Conservation (phyloP, 2,329 filamentous ascomycete species). For the Magnaporthiopsis incrustans region DNA sequence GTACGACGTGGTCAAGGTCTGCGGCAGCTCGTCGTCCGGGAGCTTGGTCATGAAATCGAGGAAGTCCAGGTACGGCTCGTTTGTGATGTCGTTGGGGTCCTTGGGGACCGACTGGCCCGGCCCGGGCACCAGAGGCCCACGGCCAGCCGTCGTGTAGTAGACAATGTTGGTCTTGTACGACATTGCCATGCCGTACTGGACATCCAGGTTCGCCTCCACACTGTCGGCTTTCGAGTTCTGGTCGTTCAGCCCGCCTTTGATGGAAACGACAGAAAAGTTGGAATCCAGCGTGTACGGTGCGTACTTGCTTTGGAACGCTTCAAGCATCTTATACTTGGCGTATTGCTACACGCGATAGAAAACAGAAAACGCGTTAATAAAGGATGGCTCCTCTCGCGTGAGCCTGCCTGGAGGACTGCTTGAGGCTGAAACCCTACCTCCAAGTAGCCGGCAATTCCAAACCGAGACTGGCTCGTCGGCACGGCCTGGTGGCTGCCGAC, state of each 20-base stretch:
- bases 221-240: slow-evolving; percentile 26
- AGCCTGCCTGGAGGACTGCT: neutral
- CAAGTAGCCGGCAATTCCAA: slow-evolving; percentile 49
- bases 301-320: slow-evolving; percentile 21
- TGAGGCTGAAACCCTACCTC: slow-evolving; percentile 18
- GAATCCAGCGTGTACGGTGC: slow-evolving; percentile 10
- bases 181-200: slow-evolving; percentile 38
- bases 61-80: slow-evolving; percentile 51
- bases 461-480: slow-evolving; percentile 51
- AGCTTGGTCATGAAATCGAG: slow-evolving; percentile 40
- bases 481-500: slow-evolving; percentile 39
- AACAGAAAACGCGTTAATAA: neutral
- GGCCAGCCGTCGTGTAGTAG: slow-evolving; percentile 37
- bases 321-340: slow-evolving; percentile 33
- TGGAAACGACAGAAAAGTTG: slow-evolving; percentile 26
- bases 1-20: slow-evolving; percentile 52
- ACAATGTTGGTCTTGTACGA: slow-evolving; percentile 34
- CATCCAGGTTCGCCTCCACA: slow-evolving; percentile 37
- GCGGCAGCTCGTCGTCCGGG: slow-evolving; percentile 37
- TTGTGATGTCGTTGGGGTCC: slow-evolving; percentile 27
- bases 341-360: slow-evolving; percentile 34
- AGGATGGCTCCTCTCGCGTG: neutral
- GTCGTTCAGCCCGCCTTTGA: slow-evolving; percentile 37
- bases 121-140: slow-evolving; percentile 20
- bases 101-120: slow-evolving; percentile 27